Evolutionary conservation across 2,329 filamentous ascomycete species (phyloP), one percentile per base, ranked within the genome.

Genomic region (Apiospora hydei): DNA sequence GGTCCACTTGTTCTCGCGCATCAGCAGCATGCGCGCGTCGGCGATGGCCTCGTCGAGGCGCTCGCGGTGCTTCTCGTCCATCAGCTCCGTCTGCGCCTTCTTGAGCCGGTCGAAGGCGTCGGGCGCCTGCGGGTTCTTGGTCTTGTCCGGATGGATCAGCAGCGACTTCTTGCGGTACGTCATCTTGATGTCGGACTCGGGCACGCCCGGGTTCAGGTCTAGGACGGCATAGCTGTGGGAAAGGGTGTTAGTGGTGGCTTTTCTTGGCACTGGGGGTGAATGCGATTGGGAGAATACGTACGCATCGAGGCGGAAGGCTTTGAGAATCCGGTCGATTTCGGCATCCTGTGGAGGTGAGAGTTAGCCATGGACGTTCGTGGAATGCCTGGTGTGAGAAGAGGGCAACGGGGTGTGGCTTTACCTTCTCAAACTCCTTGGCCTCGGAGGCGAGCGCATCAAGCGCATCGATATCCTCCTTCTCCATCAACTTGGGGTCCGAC

Each of bases 101-200:
- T 98, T 98, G 41, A 99, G 89, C 13, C 96, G 92, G 84, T 99
- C 96, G 81, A 99, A 99, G 76, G 96, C 96, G 78, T 98, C 96
- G 4, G 96, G 96, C 0, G 96, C 96, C 68, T 88, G 89, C 0
- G 94, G 92, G 80, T 99, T 98, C 79, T 91, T 91, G 71, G 96
- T 98, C 83, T 99, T 99, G 86, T 99, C 96, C 8, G 96, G 96
- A 86, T 99, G 96, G 85, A 99, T 98, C 68, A 99, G 91, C 72
- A 99, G 92, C n/a, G 96, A 99, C 84, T 98, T 98, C 79, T 94
- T 95, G 86, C 96, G 95, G 85, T 98, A 99, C 76, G 90, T 90
- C 77, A 92, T 87, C 84, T 98, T 98, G 87, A 99, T 98, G 84
- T 98, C 96, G 73, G 94, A 95, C 78, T 98, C 96, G 71, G 96